Evolutionary conservation across 2,329 filamentous ascomycete species (phyloP), one percentile per base, ranked within the genome.

Genomic region (Trichoderma semiorbis): DNA sequence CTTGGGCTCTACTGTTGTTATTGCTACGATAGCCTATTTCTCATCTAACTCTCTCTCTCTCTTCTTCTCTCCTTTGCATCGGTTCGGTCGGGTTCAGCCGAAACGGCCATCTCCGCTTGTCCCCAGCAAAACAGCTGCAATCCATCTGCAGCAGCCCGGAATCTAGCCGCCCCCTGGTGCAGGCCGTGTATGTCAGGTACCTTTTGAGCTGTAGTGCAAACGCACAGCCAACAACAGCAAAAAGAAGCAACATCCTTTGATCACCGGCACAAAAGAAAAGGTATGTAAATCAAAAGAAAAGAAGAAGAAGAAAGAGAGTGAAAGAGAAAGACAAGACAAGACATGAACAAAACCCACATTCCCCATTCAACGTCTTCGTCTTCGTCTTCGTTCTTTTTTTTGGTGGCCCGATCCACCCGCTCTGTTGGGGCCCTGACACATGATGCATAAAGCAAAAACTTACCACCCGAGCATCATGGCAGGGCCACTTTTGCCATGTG

Each of bases 91-190:
- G 43, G 12, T 39, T 36, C 64, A n/a, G 50, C 64, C 64, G 53
- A 67, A 57, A 18, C 36, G 34, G 32, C 18, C 64, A 36, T 39
- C 64, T 67, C 64, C 50, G 64, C 64, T 30, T 16, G 18, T 53
- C 43, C 21, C n/a, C 36, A 57, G 50, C 62, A 65, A 43, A 65
- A 43, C 62, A 55, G 30, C 47, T 34, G 32, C 63, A 34, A 57
- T 67, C 64, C 39, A 26, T 67, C 64, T 57, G 64, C 64, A 67
- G 55, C 63, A 66, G 30, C 65, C 39, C 65, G 53, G 53, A 58
- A 39, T 26, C 26, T 39, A 36, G 8, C 43, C 43, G 47, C 32
- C 64, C 63, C 64, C 64, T 58, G 50, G 39, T 43, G 64, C 32
- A 60, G 55, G 43, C 43, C 21, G 39, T 43, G 47, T 21, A 14